Evolutionary conservation across 2,329 filamentous ascomycete species (phyloP).

Genomic region (Drechslerella dactyloides): DNA sequence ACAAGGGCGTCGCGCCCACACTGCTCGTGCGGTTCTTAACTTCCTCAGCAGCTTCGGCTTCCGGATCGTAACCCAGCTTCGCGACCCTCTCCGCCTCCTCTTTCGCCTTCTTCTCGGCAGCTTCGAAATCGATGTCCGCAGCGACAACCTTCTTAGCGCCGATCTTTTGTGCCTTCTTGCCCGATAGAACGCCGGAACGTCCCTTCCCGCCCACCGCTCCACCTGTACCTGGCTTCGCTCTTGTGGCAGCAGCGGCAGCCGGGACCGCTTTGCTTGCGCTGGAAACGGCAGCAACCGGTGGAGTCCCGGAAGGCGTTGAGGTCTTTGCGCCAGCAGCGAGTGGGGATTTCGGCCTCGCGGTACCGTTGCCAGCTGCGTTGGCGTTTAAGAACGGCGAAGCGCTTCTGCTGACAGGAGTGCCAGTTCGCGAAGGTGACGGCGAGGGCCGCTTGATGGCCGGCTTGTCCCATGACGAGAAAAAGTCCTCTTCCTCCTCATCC

Average conservation of each 20-base stretch:
- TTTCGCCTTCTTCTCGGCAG: conserved; percentile 94
- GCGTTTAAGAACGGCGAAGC: conserved; percentile 89
- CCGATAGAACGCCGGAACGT: conserved; percentile 83
- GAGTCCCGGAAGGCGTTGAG: conserved; percentile 64
- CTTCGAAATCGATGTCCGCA: conserved; percentile 70
- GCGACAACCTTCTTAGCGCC: conserved; percentile 88
- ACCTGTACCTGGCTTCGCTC: conserved; percentile 68
- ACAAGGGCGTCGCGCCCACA: conserved; percentile 61
- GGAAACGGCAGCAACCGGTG: conserved; percentile 59
- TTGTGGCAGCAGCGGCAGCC: conserved; percentile 78
- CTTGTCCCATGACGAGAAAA: conserved; percentile 99
- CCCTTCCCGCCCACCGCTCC: conserved; percentile 68
- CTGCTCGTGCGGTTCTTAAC: conserved; percentile 60
- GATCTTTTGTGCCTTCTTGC: conserved; percentile 81
- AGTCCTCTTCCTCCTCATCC: conserved; percentile 86
- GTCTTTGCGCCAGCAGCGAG: conserved; percentile 67
- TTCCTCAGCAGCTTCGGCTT: conserved; percentile 72
- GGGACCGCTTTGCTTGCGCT: conserved; percentile 65
- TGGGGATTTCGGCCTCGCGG: conserved; percentile 81
- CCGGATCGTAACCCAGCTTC: conserved; percentile 92
- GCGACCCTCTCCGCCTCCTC: conserved; percentile 96
- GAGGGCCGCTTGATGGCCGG: conserved; percentile 95
- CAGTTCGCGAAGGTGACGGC: conserved; percentile 87
- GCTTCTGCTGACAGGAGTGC: conserved; percentile 81
- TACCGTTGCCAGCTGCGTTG: conserved; percentile 67